Conservation (phyloP, 305 asterid species). For the Solanum aculeatissimum region DNA sequence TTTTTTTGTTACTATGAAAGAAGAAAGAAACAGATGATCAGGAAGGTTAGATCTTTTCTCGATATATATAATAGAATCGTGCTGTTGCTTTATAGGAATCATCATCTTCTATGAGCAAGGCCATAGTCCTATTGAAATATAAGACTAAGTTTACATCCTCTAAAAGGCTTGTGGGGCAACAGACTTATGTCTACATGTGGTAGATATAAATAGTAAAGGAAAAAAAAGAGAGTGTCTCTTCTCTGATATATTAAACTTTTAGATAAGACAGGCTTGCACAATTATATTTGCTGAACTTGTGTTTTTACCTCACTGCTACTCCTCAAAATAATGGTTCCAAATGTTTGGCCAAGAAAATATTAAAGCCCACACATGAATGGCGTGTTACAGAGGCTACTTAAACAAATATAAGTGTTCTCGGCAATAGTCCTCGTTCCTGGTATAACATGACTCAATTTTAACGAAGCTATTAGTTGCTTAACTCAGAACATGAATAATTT, state of each 20-base stretch:
- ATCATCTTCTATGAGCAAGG: neutral
- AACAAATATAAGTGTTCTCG: neutral
- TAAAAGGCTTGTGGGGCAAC: neutral
- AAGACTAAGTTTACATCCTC: neutral
- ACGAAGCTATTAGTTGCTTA: neutral
- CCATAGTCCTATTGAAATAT: neutral
- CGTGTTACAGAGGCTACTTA: neutral
- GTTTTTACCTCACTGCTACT: neutral
- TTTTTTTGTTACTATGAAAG: neutral
- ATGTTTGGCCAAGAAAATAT: neutral
- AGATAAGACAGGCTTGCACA: neutral
- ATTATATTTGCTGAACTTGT: neutral
- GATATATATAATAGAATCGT: neutral
- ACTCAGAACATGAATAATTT: neutral
- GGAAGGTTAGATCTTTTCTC: neutral
- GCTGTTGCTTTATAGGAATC: neutral
- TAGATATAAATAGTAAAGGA: neutral
- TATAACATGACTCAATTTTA: neutral
- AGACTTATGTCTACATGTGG: neutral
- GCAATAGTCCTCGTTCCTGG: neutral
- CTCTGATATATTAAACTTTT: neutral
- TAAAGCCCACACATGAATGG: neutral
- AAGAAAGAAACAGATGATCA: neutral
- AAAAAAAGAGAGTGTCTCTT: neutral
- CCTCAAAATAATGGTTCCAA: neutral